A percentile compares a stretch with the other conserved stretches of the same genome.
Evolutionary conservation across 2,329 filamentous ascomycete genomes (phyloP).

Genomic region (Aspergillus cejpii): DNA sequence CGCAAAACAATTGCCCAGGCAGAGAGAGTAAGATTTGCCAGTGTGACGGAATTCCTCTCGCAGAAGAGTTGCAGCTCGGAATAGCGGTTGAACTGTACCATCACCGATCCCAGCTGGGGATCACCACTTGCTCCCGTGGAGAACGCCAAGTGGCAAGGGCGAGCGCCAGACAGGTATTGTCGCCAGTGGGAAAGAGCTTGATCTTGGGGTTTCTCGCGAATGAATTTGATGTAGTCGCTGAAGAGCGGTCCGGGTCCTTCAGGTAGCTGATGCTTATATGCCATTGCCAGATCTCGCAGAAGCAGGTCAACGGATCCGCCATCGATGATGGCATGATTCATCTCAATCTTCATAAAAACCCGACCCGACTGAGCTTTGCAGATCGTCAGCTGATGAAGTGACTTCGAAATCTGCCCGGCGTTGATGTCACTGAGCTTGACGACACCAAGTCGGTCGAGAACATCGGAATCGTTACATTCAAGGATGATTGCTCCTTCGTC

Average conservation of each 20-base stretch:
- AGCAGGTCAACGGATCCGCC: conserved; percentile 32
- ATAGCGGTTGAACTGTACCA: conserved; percentile 28
- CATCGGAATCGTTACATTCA: conserved; percentile 26
- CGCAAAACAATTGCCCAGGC: conserved; percentile 38
- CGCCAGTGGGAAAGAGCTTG: conserved; percentile 33
- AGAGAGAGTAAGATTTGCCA: conserved; percentile 34
- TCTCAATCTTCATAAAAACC: conserved; percentile 33
- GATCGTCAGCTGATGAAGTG: conserved; percentile 32
- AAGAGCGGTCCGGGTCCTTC: conserved; percentile 28
- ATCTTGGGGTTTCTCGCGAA: conserved; percentile 22
- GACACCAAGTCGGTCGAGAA: conserved; percentile 22
- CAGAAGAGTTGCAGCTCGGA: conserved; percentile 29
- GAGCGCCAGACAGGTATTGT: conserved; percentile 28
- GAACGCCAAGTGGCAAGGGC: conserved; percentile 9
- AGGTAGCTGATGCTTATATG: conserved; percentile 28
- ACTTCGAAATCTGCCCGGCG: conserved; percentile 20
- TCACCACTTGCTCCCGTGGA: conserved; percentile 7
- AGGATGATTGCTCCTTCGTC: conserved; percentile 24
- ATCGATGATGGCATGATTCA: conserved; percentile 37
- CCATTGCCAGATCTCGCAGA: conserved; percentile 27
- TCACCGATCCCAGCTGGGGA: conserved; percentile 21
- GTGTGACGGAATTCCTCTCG: conserved; percentile 26
- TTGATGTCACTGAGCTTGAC: conserved; percentile 26
- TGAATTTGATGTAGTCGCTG: conserved; percentile 35
- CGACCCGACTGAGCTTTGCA: conserved; percentile 28